A percentile compares a stretch with the other conserved stretches of the same genome.
phyloP scores from a whole-genome alignment of 257 asterid genomes.

The Marsdenia floribunda region DNA sequence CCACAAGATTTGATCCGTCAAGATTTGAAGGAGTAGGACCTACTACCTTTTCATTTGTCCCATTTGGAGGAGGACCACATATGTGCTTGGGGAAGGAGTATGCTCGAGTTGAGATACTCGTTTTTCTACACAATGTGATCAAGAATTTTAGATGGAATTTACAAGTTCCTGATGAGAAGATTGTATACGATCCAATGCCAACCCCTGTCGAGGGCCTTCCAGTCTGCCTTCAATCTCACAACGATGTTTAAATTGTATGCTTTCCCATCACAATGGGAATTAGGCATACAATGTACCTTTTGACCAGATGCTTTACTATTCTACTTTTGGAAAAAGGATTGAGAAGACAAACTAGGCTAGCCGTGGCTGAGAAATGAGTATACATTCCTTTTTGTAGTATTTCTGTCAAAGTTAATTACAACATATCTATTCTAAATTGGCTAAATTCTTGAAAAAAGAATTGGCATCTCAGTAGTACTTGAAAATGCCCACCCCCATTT shows the following conservation, averaged over 20 bases:
- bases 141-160: slow-evolving; percentile 29
- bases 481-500: not conserved
- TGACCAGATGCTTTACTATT: not conserved
- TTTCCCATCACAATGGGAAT: too few species aligned
- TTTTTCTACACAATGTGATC: slow-evolving; percentile 34
- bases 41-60: slow-evolving; percentile 46
- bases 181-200: slow-evolving; percentile 30
- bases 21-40: slow-evolving; percentile 68
- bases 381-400: slow-evolving; percentile 2
- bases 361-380: not conserved
- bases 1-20: slow-evolving; percentile 43
- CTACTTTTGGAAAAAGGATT: not conserved
- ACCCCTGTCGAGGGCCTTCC: slow-evolving; percentile 37
- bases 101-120: slow-evolving; percentile 40
- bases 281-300: not conserved
- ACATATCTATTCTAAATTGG: not conserved
- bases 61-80: slow-evolving; percentile 78
- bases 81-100: slow-evolving; percentile 54
- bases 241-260: not conserved
- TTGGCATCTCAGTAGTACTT: not conserved
- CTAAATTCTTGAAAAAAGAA: not conserved
- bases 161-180: slow-evolving; percentile 35
- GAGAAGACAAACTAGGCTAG: not conserved
- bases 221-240: slow-evolving; percentile 21
- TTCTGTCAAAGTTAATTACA: not conserved